Evolutionary conservation across 2,329 filamentous ascomycete genomes (phyloP).

Genomic region (Xylaria sp.): DNA sequence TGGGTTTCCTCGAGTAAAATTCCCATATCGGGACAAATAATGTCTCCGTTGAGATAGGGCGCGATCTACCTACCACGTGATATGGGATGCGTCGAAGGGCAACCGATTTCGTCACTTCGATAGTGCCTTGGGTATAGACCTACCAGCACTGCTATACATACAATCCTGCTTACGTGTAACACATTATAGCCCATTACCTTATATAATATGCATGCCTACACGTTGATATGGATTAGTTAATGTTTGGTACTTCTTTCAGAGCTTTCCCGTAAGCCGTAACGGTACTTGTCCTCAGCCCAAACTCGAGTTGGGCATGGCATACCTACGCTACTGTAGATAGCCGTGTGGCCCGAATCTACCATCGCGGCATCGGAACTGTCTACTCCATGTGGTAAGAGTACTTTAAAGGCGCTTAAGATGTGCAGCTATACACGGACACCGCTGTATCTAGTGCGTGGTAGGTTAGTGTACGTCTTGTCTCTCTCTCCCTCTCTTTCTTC

Average conservation of each 20-base stretch:
- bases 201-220: neutral
- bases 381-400: conserved; percentile 20
- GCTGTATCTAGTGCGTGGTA: too few species aligned
- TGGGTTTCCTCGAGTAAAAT: conserved; percentile 36
- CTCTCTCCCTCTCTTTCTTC: too few species aligned
- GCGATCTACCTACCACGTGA: conserved; percentile 19
- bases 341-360: conserved; percentile 22
- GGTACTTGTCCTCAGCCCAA: neutral
- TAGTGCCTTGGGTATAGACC: neutral
- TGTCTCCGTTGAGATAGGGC: conserved; percentile 31
- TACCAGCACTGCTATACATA: neutral
- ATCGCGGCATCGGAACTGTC: conserved; percentile 16
- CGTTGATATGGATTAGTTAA: neutral
- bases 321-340: conserved; percentile 1
- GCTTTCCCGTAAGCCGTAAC: neutral
- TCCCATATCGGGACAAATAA: conserved; percentile 29
- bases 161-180: too few species aligned
- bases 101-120: conserved; percentile 11
- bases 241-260: neutral
- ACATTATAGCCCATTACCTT: neutral
- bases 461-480: too few species aligned
- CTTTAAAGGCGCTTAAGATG: too few species aligned
- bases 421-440: too few species aligned
- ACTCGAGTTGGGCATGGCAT: conserved; percentile 9
- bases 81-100: conserved; percentile 20